Evolutionary conservation across 805 yeast species (phyloP).

Genomic region (Saturnispora gosingensis): DNA sequence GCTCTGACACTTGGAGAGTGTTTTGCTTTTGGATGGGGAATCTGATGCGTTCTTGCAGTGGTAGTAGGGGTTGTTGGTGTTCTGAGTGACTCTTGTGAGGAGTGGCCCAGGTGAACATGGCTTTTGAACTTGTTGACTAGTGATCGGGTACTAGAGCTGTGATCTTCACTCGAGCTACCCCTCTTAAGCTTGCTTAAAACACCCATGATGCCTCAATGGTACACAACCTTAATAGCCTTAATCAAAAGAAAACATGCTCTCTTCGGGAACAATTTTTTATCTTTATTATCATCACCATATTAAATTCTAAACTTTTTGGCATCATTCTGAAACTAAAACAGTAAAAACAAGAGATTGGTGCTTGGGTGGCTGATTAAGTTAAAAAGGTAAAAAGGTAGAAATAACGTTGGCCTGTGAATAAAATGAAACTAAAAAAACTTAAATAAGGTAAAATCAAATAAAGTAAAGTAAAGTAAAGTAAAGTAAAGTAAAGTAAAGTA

Average conservation of each 20-base stretch:
- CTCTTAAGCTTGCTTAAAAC: slow-evolving; percentile 4
- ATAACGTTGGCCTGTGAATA: background rate
- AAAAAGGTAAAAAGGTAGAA: background rate
- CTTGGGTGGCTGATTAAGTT: background rate
- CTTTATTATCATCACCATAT: background rate
- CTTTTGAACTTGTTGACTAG: background rate
- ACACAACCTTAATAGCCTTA: background rate
- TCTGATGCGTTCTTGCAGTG: background rate
- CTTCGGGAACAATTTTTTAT: background rate
- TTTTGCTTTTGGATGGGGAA: background rate
- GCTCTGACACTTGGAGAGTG: background rate
- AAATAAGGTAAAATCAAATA: background rate
- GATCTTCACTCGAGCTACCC: background rate
- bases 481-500: background rate
- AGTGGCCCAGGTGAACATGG: slow-evolving; percentile 2
- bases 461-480: background rate
- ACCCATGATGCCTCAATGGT: background rate
- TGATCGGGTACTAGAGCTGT: background rate
- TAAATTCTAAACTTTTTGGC: background rate
- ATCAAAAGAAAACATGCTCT: background rate
- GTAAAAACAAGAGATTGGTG: background rate
- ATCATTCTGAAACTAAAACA: background rate
- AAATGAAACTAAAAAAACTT: background rate
- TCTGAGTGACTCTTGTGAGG: background rate
- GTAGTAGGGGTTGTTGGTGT: background rate